A percentile compares a stretch with the other conserved stretches of the same genome.
Evolutionary conservation across 2,329 filamentous ascomycete species (phyloP).

Genomic region (Botrytis byssoidea): DNA sequence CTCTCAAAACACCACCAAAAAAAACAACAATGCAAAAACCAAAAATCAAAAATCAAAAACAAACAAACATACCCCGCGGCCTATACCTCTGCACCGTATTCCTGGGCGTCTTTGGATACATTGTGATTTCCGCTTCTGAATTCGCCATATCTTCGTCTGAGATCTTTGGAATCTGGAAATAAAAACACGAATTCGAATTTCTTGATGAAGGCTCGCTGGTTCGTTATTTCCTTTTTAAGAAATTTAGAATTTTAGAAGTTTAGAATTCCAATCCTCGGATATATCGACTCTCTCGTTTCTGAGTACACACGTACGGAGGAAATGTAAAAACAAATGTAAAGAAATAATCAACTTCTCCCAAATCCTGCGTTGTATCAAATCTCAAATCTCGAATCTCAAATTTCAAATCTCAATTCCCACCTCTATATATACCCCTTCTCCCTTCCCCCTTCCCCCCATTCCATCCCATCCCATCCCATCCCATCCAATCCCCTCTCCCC

Average conservation of each 20-base stretch:
- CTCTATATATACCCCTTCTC: neutral
- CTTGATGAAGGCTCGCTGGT: neutral
- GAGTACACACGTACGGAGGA: too few relatives aligned
- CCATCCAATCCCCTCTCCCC: neutral
- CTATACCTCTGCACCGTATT: conserved; percentile 12
- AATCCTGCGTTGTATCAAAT: too few relatives aligned
- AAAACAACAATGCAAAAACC: too few relatives aligned
- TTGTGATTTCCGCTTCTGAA: neutral
- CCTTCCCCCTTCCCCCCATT: too few relatives aligned
- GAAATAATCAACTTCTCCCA: neutral
- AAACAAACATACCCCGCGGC: neutral
- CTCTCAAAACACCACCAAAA: too few relatives aligned
- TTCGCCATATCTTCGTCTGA: neutral
- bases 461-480: too few relatives aligned
- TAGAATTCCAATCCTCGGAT: neutral
- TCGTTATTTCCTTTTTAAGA: too few relatives aligned
- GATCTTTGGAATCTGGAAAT: neutral
- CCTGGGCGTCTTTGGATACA: neutral
- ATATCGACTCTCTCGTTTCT: neutral
- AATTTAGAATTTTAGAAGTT: too few relatives aligned
- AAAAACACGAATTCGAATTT: neutral
- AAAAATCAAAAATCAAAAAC: neutral
- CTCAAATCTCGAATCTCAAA: neutral
- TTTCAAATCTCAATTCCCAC: too few relatives aligned
- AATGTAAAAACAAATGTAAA: neutral